Conservation (phyloP, 1,284 basidiomycete species). For the Apiotrichum porosum region DNA sequence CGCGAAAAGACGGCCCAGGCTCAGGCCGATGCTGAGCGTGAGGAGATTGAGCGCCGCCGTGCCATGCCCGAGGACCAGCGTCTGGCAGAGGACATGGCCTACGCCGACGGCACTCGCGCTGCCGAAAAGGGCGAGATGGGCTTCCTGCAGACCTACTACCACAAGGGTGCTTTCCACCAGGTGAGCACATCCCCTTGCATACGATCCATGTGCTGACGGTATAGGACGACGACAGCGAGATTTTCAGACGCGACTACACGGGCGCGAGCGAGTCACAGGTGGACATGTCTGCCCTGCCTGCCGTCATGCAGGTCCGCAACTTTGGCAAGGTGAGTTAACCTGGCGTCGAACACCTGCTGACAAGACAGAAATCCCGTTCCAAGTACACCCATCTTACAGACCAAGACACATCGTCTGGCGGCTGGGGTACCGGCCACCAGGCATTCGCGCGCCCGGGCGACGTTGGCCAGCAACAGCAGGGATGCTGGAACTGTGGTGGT, state of each 20-base stretch:
- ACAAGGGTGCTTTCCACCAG: conserved; percentile 98
- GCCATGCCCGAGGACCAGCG: conserved; percentile 89
- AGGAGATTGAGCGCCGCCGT: conserved; percentile 82
- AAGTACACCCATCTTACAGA: conserved; percentile 91
- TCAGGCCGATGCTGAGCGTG: conserved; percentile 70
- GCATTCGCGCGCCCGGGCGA: conserved; percentile 53
- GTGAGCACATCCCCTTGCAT: conserved; percentile 30
- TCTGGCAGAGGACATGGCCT: conserved; percentile 81
- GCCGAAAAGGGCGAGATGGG: conserved; percentile 62
- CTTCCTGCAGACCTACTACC: conserved; percentile 98
- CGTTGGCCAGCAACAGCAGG: conserved; percentile 54
- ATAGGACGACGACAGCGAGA: conserved; percentile 70
- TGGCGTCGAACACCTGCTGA: not conserved
- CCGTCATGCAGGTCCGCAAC: conserved; percentile 95
- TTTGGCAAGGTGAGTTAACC: conserved; percentile 59
- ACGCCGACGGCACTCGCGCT: conserved; percentile 70
- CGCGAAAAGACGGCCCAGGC: conserved; percentile 81
- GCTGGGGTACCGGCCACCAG: conserved; percentile 64
- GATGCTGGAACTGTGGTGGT: conserved; percentile 87
- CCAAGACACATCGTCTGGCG: conserved; percentile 82
- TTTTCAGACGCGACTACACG: conserved; percentile 83
- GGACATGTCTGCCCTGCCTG: conserved; percentile 79
- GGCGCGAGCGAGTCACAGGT: conserved; percentile 80
- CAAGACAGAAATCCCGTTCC: conserved; percentile 25
- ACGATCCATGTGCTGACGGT: not conserved